Evolutionary conservation across 805 yeast species (phyloP).

Genomic region (Sugiyamaella mastotermitis): DNA sequence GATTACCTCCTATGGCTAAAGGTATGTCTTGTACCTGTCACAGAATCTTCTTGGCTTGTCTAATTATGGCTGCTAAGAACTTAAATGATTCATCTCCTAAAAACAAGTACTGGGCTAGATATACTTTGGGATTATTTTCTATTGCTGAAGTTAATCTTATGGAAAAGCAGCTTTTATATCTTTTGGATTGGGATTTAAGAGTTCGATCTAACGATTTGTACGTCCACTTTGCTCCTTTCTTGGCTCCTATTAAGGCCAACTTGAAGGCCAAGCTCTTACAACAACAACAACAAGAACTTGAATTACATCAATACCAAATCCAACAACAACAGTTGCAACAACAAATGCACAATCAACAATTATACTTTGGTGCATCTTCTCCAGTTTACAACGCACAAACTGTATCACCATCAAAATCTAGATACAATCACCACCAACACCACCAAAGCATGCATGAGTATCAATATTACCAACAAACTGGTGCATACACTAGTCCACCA

Average conservation of each 20-base stretch:
- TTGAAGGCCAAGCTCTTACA: conserved; percentile 21
- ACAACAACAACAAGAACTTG: conserved; percentile 1
- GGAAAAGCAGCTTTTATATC: conserved; percentile 78
- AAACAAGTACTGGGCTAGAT: conserved; percentile 93
- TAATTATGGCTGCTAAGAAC: conserved; percentile 86
- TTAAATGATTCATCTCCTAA: conserved; percentile 92
- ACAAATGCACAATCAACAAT: background rate
- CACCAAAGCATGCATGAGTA: conserved; percentile 1
- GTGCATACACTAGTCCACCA: conserved; percentile 7
- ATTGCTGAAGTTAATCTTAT: conserved; percentile 81
- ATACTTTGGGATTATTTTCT: conserved; percentile 78
- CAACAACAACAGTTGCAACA: conserved; percentile 2
- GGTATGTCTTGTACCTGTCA: conserved; percentile 91
- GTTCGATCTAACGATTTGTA: conserved; percentile 67
- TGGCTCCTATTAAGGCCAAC: conserved; percentile 62
- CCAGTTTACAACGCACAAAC: background rate
- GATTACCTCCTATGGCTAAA: conserved; percentile 79
- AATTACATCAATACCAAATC: conserved; percentile 1
- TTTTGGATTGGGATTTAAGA: conserved; percentile 79
- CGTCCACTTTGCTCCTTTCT: conserved; percentile 64
- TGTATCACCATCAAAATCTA: conserved; percentile 1
- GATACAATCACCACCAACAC: conserved; percentile 3
- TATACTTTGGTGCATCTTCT: background rate
- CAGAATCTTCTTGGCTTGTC: conserved; percentile 82
- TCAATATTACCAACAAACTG: background rate